Conservation (phyloP, 2,329 filamentous ascomycete species). For the Gaeumannomyces sp. region DNA sequence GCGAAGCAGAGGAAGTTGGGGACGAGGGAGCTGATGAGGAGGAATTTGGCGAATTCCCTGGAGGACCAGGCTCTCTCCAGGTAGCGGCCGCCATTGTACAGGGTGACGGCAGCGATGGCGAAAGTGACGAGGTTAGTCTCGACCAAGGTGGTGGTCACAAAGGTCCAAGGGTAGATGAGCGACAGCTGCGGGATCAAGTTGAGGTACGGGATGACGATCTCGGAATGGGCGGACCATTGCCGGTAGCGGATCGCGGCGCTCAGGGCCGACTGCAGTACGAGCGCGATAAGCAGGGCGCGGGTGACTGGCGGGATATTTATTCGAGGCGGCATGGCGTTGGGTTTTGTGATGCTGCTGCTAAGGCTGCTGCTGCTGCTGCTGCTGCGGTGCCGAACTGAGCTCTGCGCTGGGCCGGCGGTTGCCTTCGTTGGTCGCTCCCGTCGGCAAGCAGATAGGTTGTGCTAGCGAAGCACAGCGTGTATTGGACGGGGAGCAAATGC, state of each 20-base stretch:
- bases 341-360: conserved; percentile 8
- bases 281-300: conserved; percentile 67
- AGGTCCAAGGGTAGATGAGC: conserved; percentile 88
- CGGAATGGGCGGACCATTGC: conserved; percentile 56
- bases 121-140: conserved; percentile 92
- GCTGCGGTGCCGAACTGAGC: background rate
- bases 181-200: conserved; percentile 79
- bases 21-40: conserved; percentile 68
- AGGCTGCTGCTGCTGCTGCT: background rate
- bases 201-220: conserved; percentile 76
- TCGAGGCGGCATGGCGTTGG: conserved; percentile 62
- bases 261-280: conserved; percentile 73
- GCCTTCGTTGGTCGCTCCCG: conserved; percentile 1
- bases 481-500: background rate
- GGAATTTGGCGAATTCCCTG: conserved; percentile 84
- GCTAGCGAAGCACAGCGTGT: background rate
- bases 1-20: conserved; percentile 74
- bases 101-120: conserved; percentile 65
- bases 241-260: conserved; percentile 73
- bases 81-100: conserved; percentile 91
- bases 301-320: conserved; percentile 92
- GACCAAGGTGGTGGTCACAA: conserved; percentile 77
- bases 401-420: conserved; percentile 4
- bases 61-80: conserved; percentile 95
- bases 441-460: background rate